A percentile compares a stretch with the other conserved stretches of the same genome.
phyloP scores from a whole-genome alignment of 208 protist species.

The Novymonas esmeraldas region DNA sequence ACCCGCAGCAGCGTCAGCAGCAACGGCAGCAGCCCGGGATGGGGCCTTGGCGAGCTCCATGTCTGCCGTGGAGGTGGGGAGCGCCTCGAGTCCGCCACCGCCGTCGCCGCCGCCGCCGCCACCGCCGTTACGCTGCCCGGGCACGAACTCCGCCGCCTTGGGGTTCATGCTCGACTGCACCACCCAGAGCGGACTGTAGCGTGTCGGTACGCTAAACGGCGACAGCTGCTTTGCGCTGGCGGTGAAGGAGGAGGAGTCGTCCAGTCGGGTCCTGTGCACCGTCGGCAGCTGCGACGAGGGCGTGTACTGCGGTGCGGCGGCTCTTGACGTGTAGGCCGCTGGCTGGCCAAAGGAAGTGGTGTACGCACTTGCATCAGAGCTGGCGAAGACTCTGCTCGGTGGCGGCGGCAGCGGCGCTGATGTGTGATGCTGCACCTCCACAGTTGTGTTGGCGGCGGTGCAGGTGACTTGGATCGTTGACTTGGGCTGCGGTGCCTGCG shows the following conservation, averaged over 20 bases:
- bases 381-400: no score
- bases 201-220: conserved; percentile 51
- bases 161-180: conserved; percentile 69
- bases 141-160: conserved; percentile 73
- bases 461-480: conserved; percentile 50
- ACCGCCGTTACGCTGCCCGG: conserved; percentile 27
- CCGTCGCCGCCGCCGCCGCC: conserved; percentile 21
- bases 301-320: no score
- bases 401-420: conserved; percentile 3
- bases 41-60: conserved; percentile 38
- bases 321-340: no score
- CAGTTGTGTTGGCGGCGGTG: conserved; percentile 44
- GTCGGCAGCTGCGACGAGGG: no score
- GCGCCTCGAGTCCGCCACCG: conserved; percentile 39
- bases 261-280: no score
- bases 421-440: conserved; percentile 31
- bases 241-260: conserved; percentile 4
- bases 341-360: no score
- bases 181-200: conserved; percentile 68
- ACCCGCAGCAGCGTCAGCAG: conserved; percentile 7
- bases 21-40: conserved; percentile 7
- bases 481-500: conserved; percentile 13
- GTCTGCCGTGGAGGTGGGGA: conserved; percentile 76
- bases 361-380: no score
- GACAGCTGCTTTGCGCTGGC: no score